Evolutionary conservation across 1,284 basidiomycete genomes (phyloP), one percentile per base, ranked within the genome.

Genomic region (Puccinia brachypodii): DNA sequence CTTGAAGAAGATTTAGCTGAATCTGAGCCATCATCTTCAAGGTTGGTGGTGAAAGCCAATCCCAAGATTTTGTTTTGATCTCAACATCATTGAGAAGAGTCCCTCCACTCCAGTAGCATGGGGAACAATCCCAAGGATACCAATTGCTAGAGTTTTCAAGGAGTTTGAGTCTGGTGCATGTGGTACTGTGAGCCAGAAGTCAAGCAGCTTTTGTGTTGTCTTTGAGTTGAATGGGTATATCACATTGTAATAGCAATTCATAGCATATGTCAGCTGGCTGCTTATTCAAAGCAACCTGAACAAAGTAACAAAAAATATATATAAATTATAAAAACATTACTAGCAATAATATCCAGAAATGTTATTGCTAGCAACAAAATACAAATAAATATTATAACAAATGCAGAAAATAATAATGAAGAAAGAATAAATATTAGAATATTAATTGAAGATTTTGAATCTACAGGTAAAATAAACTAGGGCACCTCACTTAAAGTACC

Each of bases 61-160:
- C 58, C 22, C 42, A 14, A 22, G 38, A 38, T 73, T 73, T 73
- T 28, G 42, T 73, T 50, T 53, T 73, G 6, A 36, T 73, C 25
- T 38, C 42, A 14, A 28, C 71, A 73, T 73, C 13, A 73, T 73
- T 73, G 42, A 73, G 47, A 73, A 73, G 6, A 73, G 56, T 47
- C 73, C 53, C 50, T 76, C 74, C 1, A 64, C 74, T 9, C 74
- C 74, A 47, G 36, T 22, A 40, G 58, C 56, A 64, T 64, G 71
- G n/a, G 74, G 74, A 42, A 76, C 33, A 33, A 64, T 16, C 22
- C 64, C 38, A 42, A 53, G 25, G 28, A 64, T 14, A 1, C 38
- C 40, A n/a, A 76, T 76, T 0, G 74, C 58, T 33, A 76, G 60
- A 4, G 7, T 42, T 25, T 64, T 76, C 25, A 76, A 33, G 3